These are phyloP conservation scores for Diutina scorzettiae DNA, from an alignment of 1,139 yeast species.

Conservation along the genomic window DNA sequence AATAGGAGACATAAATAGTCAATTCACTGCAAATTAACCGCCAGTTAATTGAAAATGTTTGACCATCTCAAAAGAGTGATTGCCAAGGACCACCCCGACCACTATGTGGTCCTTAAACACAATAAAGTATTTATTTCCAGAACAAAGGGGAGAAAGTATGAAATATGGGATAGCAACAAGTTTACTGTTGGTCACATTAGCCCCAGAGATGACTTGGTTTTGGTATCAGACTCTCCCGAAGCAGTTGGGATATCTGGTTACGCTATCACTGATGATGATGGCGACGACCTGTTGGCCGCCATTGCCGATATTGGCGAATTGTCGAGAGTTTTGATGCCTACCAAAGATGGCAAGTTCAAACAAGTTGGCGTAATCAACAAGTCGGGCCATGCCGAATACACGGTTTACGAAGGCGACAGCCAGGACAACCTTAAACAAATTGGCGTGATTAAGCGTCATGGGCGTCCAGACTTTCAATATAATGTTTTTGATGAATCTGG, in stretches of 20 bases:
- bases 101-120: background rate
- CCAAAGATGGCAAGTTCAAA: background rate
- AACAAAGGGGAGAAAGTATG: background rate
- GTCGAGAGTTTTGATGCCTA: background rate
- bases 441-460: background rate
- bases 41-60: background rate
- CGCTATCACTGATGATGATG: background rate
- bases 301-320: background rate
- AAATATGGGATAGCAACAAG: background rate
- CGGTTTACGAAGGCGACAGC: constrained; percentile 55
- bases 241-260: background rate
- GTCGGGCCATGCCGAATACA: constrained; percentile 79
- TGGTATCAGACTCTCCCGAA: background rate
- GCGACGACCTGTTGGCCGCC: background rate
- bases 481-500: background rate
- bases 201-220: background rate
- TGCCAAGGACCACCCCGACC: background rate
- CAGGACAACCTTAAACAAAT: background rate
- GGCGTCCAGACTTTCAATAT: background rate
- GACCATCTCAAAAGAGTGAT: background rate
- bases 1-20: too few relatives aligned
- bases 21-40: too few relatives aligned
- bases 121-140: background rate
- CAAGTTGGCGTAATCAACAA: constrained; percentile 33
- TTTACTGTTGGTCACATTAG: background rate